These are phyloP conservation scores for Colletotrichum eremochloae DNA, from an alignment of 2,329 filamentous ascomycete species.

Conservation along the genomic window DNA sequence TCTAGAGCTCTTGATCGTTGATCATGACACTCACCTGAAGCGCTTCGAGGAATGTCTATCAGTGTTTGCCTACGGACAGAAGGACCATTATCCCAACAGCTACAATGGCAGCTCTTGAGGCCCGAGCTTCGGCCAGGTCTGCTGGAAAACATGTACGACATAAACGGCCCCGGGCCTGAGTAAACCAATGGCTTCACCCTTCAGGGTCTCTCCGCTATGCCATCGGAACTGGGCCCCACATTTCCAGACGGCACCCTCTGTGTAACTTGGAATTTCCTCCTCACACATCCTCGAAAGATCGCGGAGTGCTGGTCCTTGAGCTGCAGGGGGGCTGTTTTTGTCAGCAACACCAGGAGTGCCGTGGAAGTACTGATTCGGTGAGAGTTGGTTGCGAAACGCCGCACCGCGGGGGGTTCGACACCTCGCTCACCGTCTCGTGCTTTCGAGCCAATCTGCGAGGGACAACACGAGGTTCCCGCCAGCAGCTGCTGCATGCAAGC, in stretches of 20 bases:
- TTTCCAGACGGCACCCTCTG: constrained; percentile 26
- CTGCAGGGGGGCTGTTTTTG: neutral
- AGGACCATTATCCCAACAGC: neutral
- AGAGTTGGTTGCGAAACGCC: constrained; percentile 9
- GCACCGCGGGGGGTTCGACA: neutral
- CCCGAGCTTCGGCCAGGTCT: neutral
- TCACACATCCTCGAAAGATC: neutral
- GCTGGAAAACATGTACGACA: neutral
- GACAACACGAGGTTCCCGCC: constrained; percentile 38
- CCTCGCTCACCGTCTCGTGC: constrained; percentile 38
- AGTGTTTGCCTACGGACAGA: too few relatives aligned
- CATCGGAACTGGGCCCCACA: neutral
- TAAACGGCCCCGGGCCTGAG: neutral
- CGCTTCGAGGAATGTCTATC: neutral
- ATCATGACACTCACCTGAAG: neutral
- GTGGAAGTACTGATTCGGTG: constrained; percentile 12
- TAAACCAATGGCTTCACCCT: neutral
- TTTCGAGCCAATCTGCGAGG: constrained; percentile 28
- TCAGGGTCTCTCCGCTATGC: constrained; percentile 12
- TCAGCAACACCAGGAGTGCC: neutral
- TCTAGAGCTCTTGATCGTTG: neutral
- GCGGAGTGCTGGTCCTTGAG: neutral
- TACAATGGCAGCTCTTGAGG: neutral
- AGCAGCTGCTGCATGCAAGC: constrained; percentile 41
- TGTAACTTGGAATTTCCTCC: constrained; percentile 6